Base-by-base conservation (phyloP, 1,284 basidiomycete species). In the Ceratobasidium sp. region DNA sequence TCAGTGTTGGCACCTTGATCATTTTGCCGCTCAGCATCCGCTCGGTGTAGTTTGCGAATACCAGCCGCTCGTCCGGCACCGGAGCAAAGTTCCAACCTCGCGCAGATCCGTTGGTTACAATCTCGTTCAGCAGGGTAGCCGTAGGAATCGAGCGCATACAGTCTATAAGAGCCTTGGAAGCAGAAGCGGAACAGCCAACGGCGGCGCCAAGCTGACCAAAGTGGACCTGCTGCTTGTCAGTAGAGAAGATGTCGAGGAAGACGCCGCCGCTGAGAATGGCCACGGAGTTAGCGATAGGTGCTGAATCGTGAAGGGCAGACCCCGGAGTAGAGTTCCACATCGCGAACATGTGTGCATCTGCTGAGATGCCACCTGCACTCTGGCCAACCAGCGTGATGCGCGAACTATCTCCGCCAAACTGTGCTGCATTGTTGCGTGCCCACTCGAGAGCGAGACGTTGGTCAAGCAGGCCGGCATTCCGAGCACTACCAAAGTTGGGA, bases 341-440 rank as follows among this genome's bases (percentile, higher is more conserved):
- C 5, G 42, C 38, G 62, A 65, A 46, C 62, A 65, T 65, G 44
- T 65, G 56, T 17, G n/a, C 38, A 65, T 65, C 62, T 12, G 62
- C 40, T 9, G 62, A 65, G 13, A 46, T 65, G 38, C 42, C 86
- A 1, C 89, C 90, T 5, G 89, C 89, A 80, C 88, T 90, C 81
- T 90, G 85, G 12, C 89, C 90, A 78, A 89, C 88, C 3, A 89
- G 82, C 0, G 89, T n/a, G n/a, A n/a, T n/a, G n/a, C n/a, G n/a
- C n/a, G n/a, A n/a, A n/a, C n/a, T n/a, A n/a, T n/a, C n/a, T 1
- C 89, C 89, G 1, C 88, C 88, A 81, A 90, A 89, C 15, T 82
- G 82, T 2, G 81, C 78, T 70, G 86, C 85, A 79, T 86, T 81
- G 73, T 83, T 80, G 38, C 82, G 80, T 40, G 86, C 83, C 83